Percentiles rank a stretch among this genome's conserved stretches.
Conservation (phyloP, 2,329 filamentous ascomycete species). For the Trichoderma endophyticum region DNA sequence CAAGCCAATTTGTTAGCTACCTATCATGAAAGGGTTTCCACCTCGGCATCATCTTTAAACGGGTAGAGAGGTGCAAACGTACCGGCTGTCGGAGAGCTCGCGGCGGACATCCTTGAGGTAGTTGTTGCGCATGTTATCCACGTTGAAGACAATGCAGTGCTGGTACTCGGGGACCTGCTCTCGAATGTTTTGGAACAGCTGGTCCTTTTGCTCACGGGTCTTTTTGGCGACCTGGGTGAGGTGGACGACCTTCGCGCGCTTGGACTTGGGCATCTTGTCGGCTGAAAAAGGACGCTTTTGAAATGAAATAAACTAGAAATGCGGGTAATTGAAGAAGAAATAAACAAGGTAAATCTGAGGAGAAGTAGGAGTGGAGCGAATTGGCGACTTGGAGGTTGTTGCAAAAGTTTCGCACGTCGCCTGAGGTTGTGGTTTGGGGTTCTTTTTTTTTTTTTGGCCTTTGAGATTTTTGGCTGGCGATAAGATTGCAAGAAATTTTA, state of each 20-base stretch:
- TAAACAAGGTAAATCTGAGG: background rate
- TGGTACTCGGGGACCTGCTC: conserved; percentile 81
- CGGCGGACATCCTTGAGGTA: conserved; percentile 88
- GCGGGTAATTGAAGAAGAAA: background rate
- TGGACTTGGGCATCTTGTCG: conserved; percentile 86
- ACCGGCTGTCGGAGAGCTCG: conserved; percentile 83
- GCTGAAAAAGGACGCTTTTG: conserved; percentile 18
- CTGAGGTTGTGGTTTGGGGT: background rate
- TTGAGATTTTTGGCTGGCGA: conserved; percentile 21
- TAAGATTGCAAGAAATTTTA: conserved; percentile 37
- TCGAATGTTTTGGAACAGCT: conserved; percentile 84
- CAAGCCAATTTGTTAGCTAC: background rate
- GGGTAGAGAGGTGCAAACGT: conserved; percentile 31
- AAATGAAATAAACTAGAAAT: background rate
- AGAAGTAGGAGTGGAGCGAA: background rate
- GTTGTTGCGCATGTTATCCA: conserved; percentile 98
- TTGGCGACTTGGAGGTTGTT: background rate
- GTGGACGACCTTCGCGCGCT: conserved; percentile 84
- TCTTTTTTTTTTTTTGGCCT: background rate
- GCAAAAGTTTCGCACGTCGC: background rate
- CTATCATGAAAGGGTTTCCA: background rate
- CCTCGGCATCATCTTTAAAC: background rate
- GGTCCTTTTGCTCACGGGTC: conserved; percentile 84
- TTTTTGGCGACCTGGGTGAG: conserved; percentile 92
- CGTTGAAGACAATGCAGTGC: conserved; percentile 87